A percentile compares a stretch with the other conserved stretches of the same genome.
phyloP scores from a whole-genome alignment of 345 rosid genomes.

The Arabidopsis arenosa region DNA sequence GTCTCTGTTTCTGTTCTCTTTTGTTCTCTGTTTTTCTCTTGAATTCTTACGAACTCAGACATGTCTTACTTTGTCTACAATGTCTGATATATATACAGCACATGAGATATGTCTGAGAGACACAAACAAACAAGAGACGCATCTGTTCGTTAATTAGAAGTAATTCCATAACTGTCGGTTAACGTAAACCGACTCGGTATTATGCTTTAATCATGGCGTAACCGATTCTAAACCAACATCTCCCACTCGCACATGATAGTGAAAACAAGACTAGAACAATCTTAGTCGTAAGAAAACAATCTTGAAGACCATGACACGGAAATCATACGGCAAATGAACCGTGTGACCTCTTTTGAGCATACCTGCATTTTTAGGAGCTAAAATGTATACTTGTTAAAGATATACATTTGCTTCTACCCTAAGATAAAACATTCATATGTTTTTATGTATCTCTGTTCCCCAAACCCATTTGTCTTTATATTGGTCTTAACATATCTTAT shows the following conservation, averaged over 20 bases:
- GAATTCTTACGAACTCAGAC: too few relatives aligned
- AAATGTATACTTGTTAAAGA: background rate
- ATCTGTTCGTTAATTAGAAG: too few relatives aligned
- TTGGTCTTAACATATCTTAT: conserved; percentile 5
- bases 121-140: too few relatives aligned
- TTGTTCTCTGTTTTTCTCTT: too few relatives aligned
- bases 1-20: too few relatives aligned
- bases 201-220: too few relatives aligned
- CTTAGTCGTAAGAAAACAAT: background rate
- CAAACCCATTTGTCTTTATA: background rate
- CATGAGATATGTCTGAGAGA: too few relatives aligned
- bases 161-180: too few relatives aligned
- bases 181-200: too few relatives aligned
- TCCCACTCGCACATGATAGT: conserved; percentile 17
- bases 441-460: background rate
- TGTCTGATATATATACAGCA: too few relatives aligned
- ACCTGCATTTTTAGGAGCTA: background rate
- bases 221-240: background rate
- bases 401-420: background rate
- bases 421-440: too few relatives aligned
- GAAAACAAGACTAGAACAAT: background rate
- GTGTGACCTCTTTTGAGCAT: background rate
- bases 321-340: conserved; percentile 11
- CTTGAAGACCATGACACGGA: background rate
- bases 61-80: too few relatives aligned